Evolutionary conservation across 2,329 filamentous ascomycete species (phyloP), one percentile per base, ranked within the genome.

Genomic region (Westerdykella ornata): DNA sequence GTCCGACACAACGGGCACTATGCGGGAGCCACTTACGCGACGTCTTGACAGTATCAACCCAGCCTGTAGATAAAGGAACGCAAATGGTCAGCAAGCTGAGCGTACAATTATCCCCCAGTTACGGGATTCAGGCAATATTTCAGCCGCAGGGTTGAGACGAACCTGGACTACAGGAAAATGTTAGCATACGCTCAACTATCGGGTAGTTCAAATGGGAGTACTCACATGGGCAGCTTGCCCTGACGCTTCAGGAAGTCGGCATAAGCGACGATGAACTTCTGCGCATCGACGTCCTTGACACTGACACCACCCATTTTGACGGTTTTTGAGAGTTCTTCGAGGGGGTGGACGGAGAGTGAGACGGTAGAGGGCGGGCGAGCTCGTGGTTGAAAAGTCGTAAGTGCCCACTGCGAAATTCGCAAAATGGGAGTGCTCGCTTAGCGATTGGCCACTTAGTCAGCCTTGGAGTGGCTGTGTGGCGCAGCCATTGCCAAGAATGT

Each of bases 1-100:
- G 28, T 16, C 22, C 17, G 13, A 26, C 22, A 26, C 22, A 26
- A 26, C 12, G 22, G 22, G 12, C 8, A 11, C 22, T 42, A 19
- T 32, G 3, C 22, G 6, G 16, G 35, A 31, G 31, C 45, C 41
- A 60, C 60, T 40, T 59, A 65, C 62, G 62, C 47, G 88, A 90
- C 62, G 90, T 96, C 85, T 98, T 98, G 77, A 97, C 92, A 68
- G 90, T 96, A 72, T 98, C 92, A 72, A 96, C 90, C 90, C 90
- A 97, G 78, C 88, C 88, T 94, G 71, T 72, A 74, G 70, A 72
- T 67, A 64, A 63, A 26, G 22, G 35, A 35, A 37, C 38, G 39
- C 33, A 42, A 43, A 52, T 51, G 52, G 68, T 72, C 64, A 72
- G 68, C 63, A 59, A 63, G 53, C 57, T 57, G 55, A 59, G 44